phyloP scores from a whole-genome alignment of 2,329 filamentous ascomycete species.

The Grosmannia penicillata region DNA sequence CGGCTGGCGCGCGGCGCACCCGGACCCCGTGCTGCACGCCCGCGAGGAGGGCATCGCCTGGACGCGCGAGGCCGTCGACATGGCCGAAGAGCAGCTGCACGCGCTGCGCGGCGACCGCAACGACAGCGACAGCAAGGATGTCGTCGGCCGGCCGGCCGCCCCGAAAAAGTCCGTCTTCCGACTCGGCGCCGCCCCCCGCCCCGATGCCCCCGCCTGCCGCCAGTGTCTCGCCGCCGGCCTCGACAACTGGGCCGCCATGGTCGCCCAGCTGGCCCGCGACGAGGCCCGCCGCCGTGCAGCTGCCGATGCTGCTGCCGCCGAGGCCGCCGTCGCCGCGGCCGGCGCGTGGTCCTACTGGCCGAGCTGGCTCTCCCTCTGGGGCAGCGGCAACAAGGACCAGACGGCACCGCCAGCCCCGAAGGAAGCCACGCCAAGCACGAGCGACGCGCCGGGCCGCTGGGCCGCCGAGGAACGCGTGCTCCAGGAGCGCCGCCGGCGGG shows the following conservation, averaged over 20 bases:
- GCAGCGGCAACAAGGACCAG: constrained; percentile 13
- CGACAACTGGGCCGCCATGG: constrained; percentile 74
- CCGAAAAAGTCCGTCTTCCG: not conserved
- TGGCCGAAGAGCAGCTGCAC: constrained; percentile 56
- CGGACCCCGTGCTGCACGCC: constrained; percentile 13
- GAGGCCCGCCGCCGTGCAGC: constrained; percentile 22
- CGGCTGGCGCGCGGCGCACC: constrained; percentile 11
- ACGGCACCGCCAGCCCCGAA: constrained; percentile 4
- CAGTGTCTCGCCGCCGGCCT: constrained; percentile 66
- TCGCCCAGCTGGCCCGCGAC: constrained; percentile 44
- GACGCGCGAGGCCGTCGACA: constrained; percentile 77
- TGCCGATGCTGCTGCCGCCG: not conserved
- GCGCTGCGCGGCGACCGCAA: constrained; percentile 14
- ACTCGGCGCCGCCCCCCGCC: constrained; percentile 10
- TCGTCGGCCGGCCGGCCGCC: too few relatives aligned
- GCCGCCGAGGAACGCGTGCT: constrained; percentile 39
- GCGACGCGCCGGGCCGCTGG: constrained; percentile 27
- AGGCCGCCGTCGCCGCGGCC: constrained; percentile 3
- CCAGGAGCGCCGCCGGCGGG: constrained; percentile 33
- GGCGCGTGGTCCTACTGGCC: constrained; percentile 12
- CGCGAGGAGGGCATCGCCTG: constrained; percentile 65
- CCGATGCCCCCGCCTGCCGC: constrained; percentile 40
- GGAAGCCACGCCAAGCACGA: constrained; percentile 21
- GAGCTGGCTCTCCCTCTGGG: constrained; percentile 28
- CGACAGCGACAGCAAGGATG: not conserved